These are phyloP conservation scores for Bolboschoenus planiculmis DNA, from an alignment of 176 grass and related monocot species.

Conservation along the genomic window DNA sequence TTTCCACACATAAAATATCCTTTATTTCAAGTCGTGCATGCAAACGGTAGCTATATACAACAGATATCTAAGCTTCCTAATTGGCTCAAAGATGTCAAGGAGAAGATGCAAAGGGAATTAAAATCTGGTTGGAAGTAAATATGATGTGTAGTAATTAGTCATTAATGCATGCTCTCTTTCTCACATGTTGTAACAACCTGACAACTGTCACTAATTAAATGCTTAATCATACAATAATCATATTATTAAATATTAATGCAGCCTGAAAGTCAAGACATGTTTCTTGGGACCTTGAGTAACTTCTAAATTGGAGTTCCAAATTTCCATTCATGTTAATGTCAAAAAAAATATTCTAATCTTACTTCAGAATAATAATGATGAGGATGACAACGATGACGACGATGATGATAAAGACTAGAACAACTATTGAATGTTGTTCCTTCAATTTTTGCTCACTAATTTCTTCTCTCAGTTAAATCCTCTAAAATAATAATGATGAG, in stretches of 20 bases:
- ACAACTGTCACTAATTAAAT: constrained; percentile 3
- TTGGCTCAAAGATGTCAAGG: not conserved
- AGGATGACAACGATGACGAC: not conserved
- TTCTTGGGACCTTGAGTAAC: not conserved
- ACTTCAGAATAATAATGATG: not conserved
- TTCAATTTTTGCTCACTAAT: not conserved
- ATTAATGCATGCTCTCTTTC: not conserved
- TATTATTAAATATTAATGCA: not conserved
- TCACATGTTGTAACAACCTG: constrained; percentile 16
- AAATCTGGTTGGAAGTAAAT: not conserved
- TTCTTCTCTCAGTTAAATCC: not conserved
- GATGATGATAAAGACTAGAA: not conserved
- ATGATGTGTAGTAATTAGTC: not conserved
- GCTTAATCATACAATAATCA: not conserved
- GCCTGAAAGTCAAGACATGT: not conserved
- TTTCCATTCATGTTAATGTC: not conserved
- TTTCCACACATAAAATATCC: too few species aligned
- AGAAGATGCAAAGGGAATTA: not conserved
- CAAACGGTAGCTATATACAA: not conserved
- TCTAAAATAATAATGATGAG: not conserved
- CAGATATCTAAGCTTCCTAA: not conserved
- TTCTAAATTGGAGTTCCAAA: not conserved
- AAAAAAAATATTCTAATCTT: not conserved
- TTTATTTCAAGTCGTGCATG: not conserved
- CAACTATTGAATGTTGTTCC: not conserved